Evolutionary conservation across 208 protist species (phyloP).

Genomic region (Novymonas esmeraldas): DNA sequence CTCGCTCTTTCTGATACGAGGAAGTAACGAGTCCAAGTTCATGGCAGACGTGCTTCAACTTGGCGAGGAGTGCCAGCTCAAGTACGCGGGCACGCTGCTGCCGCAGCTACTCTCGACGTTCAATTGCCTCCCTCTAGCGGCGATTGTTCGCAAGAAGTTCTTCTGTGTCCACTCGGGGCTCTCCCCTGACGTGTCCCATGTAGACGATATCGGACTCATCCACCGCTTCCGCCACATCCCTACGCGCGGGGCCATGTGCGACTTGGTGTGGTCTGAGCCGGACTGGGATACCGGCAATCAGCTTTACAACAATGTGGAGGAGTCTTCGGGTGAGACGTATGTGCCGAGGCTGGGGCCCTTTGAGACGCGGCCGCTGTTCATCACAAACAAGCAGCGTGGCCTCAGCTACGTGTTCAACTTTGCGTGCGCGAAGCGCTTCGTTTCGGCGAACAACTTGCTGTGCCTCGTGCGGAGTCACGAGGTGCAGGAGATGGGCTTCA

Average conservation of each 20-base stretch:
- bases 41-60: slow-evolving; percentile 93
- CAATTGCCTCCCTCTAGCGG: slow-evolving; percentile 98
- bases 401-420: slow-evolving; percentile 89
- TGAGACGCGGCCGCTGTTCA: slow-evolving; percentile 64
- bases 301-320: slow-evolving; percentile 59
- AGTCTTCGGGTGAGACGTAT: slow-evolving; percentile 55
- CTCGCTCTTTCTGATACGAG: slow-evolving; percentile 92
- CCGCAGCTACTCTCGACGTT: slow-evolving; percentile 76
- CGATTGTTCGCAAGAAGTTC: slow-evolving; percentile 98
- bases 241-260: slow-evolving; percentile 98
- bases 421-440: slow-evolving; percentile 85
- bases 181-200: slow-evolving; percentile 94
- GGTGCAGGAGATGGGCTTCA: slow-evolving; percentile 92
- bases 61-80: slow-evolving; percentile 93
- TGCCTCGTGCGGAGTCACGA: slow-evolving; percentile 97
- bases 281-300: slow-evolving; percentile 91
- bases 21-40: slow-evolving; percentile 90
- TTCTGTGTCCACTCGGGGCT: slow-evolving; percentile 99
- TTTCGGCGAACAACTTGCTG: slow-evolving; percentile 95
- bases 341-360: slow-evolving; percentile 55
- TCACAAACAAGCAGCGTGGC: slow-evolving; percentile 71
- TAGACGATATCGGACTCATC: slow-evolving; percentile 95
- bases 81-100: slow-evolving; percentile 86
- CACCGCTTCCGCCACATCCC: slow-evolving; percentile 97
- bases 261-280: slow-evolving; percentile 99